Base-by-base conservation (phyloP, 805 yeast genomes). In the Candida ficus region DNA sequence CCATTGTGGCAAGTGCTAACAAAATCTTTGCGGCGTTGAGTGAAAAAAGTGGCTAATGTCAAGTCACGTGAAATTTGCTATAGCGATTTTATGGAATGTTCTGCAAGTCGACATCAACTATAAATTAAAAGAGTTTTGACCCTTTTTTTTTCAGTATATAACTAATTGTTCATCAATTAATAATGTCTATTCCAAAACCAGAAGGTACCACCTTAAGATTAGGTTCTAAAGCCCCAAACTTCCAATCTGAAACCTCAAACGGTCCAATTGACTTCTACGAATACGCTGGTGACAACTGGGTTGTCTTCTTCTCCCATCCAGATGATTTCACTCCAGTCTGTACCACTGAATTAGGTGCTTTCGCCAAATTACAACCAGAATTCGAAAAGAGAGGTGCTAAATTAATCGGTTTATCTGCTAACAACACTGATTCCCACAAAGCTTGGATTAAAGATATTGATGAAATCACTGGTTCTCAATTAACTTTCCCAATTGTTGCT, bases 291-390 rank as follows among this genome's bases (percentile, higher is more conserved):
- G 68, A 71, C 55, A 63, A 70, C 42, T 81, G 89, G 88, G 71
- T 70, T 34, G 76, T 81, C 30, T 70, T 82, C 47, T 82, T 82
- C 65, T 77, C 84, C 25, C 88, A 82, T 58, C 89, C 89, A 41
- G 87, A 80, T 49, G 88, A 81, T 59, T 81, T 77, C 68, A 82
- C 89, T 17, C 89, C 89, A 27, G 85, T 82, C 35, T 82, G 89
- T 61, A 82, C 88, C 48, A 82, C 89, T 38, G 89, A 82, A 61
- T 68, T 82, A 44, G 88, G 88, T 47, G 88, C 87, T 7, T 80
- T 82, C 55, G 81, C 87, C 48, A 74, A 76, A 56, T 66, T 82
- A 56, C 78, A 80, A 57, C 83, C 83, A 12, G 87, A 81, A 58
- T 82, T 82, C 56, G 68, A 68, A 51, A 72, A 75, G 59, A 70